Evolutionary conservation across 495 filamentous ascomycete genomes (phyloP), one percentile per base, ranked within the genome.

Genomic region (Hyaloscypha bicolor): DNA sequence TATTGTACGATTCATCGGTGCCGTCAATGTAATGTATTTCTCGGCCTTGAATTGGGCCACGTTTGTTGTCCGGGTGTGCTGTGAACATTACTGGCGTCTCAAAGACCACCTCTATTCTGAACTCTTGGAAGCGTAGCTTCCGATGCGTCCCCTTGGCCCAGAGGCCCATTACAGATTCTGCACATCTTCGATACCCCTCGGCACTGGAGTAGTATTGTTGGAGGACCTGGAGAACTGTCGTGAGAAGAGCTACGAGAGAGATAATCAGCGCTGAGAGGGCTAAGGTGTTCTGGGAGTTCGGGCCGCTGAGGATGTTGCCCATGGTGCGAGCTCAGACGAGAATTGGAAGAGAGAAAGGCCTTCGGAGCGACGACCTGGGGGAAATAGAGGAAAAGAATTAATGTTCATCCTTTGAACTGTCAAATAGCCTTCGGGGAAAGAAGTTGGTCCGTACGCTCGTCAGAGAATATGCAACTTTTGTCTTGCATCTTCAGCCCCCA

Each of bases 61-160:
- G 70, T 3, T 56, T 57, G 69, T 83, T 84, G n/a, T 42, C 69
- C 4, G 80, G 74, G 2, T 73, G 70, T 29, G 77, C 80, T 21
- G 82, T 76, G 48, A 85, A 82, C 39, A 85, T 78, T 37, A 83
- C 78, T 30, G 82, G 82, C 0, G 80, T 75, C 62, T 83, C 77
- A 71, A 82, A 84, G 21, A 77, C 74, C 29, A 83, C 81, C 62
- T 85, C 82, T 61, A 83, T 81, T 16, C 82, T 76, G 9, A 85
- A 74, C 72, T 85, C 81, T 16, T 62, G 60, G 31, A 64, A 64
- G 4, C 75, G 73, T 55, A 83, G 79, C 29, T 70, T 77, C 22
- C 82, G 74, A 22, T 76, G 77, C 29, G 80, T 81, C 16, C 69
- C 76, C 29, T 70, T 66, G 22, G 77, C 73, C 82, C 81, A 85